A percentile compares a stretch with the other conserved stretches of the same genome.
Conservation (phyloP, 2,329 filamentous ascomycete species). For the Fusarium devonianum region DNA sequence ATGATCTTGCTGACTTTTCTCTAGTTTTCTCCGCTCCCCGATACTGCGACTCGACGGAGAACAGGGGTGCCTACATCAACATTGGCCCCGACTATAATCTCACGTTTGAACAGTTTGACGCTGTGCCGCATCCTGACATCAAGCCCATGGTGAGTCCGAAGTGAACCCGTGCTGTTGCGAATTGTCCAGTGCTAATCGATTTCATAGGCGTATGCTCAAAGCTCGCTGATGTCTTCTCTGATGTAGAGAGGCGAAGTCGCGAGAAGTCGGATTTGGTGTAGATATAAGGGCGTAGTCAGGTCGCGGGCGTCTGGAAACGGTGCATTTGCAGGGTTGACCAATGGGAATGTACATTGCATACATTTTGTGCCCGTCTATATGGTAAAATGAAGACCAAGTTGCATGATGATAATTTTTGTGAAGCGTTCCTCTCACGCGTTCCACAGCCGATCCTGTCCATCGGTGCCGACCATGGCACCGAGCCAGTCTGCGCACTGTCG, state of each 20-base stretch:
- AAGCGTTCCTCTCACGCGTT: conserved; percentile 45
- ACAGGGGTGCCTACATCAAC: conserved; percentile 98
- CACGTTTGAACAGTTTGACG: conserved; percentile 91
- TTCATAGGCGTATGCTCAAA: conserved; percentile 81
- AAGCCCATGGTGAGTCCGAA: conserved; percentile 82
- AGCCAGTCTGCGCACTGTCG: conserved; percentile 70
- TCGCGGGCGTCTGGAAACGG: conserved; percentile 41
- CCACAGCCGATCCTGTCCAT: conserved; percentile 56
- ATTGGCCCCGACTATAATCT: conserved; percentile 91
- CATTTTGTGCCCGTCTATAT: conserved; percentile 41
- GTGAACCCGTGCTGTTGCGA: neutral
- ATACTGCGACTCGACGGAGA: conserved; percentile 98
- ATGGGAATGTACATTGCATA: conserved; percentile 40
- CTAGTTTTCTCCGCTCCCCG: conserved; percentile 94
- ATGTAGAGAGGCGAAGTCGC: conserved; percentile 58
- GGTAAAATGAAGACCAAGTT: conserved; percentile 30
- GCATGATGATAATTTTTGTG: conserved; percentile 18
- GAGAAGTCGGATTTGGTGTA: conserved; percentile 26
- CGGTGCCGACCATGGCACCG: conserved; percentile 62
- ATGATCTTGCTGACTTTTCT: conserved; percentile 18
- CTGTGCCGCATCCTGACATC: conserved; percentile 94
- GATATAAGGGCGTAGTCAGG: conserved; percentile 27
- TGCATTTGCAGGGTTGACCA: conserved; percentile 36
- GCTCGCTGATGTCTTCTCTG: conserved; percentile 78
- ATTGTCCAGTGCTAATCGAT: conserved; percentile 24